Evolutionary conservation across 2,329 filamentous ascomycete genomes (phyloP).

Genomic region (Xylaria sp.): DNA sequence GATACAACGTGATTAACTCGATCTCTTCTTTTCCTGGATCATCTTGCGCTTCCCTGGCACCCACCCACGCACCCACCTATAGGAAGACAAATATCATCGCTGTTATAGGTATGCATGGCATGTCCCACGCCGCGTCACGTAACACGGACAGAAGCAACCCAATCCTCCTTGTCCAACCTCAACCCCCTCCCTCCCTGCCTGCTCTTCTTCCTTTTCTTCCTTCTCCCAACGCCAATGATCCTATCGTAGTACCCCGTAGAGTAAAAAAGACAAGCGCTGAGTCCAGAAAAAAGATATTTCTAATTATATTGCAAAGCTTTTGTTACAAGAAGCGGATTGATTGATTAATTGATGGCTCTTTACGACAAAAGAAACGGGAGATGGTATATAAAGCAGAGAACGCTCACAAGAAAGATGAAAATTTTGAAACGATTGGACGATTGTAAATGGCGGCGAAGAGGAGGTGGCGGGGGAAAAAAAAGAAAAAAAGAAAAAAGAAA

Average conservation of each 20-base stretch:
- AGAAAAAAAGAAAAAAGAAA: background rate
- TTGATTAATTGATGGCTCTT: background rate
- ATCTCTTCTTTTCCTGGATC: background rate
- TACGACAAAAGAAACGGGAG: conserved; percentile 24
- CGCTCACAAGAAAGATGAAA: too few relatives aligned
- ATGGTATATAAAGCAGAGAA: background rate
- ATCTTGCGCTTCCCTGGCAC: background rate
- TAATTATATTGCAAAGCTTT: background rate
- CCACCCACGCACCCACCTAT: background rate
- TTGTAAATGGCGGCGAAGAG: background rate
- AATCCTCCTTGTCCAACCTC: conserved; percentile 4
- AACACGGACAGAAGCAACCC: conserved; percentile 6
- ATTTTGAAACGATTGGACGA: too few relatives aligned
- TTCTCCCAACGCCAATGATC: background rate
- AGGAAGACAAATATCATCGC: background rate
- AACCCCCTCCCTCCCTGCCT: background rate
- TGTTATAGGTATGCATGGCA: background rate
- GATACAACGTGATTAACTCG: background rate
- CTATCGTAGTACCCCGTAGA: background rate
- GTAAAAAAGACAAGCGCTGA: background rate
- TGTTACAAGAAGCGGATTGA: conserved; percentile 8
- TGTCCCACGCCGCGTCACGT: background rate
- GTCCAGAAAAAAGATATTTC: background rate
- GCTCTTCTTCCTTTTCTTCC: background rate
- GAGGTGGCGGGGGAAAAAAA: background rate